These are phyloP conservation scores for Eudorina sp. DNA, from an alignment of 139 green algal species.

Conservation along the genomic window DNA sequence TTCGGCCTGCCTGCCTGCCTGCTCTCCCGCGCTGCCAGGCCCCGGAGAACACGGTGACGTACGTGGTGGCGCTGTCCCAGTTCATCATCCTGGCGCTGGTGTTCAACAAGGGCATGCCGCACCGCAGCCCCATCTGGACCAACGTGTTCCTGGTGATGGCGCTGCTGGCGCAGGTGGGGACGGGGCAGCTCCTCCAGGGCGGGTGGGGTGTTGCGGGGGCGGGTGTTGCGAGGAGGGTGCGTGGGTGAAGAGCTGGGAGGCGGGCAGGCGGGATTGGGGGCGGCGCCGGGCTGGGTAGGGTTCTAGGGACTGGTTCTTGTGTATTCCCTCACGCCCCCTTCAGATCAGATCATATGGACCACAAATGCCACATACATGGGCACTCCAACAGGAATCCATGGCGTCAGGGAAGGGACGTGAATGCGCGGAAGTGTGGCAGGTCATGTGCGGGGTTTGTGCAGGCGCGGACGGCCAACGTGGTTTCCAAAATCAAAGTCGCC, in stretches of 20 bases:
- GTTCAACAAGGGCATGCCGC: constrained; percentile 71
- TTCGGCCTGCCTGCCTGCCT: background rate
- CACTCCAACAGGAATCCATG: no score
- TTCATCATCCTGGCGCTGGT: constrained; percentile 67
- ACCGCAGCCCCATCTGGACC: constrained; percentile 63
- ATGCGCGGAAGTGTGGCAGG: no score
- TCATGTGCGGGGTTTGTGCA: background rate
- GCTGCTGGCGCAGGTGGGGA: constrained; percentile 54
- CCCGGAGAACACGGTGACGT: constrained; percentile 66
- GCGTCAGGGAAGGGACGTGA: no score
- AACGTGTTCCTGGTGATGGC: constrained; percentile 54
- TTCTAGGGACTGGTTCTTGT: no score
- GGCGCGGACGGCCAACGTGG: no score
- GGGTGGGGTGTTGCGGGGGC: no score
- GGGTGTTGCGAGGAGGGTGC: no score
- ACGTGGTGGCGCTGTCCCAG: constrained; percentile 61
- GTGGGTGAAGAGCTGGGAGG: background rate
- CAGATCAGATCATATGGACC: no score
- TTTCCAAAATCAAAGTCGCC: background rate
- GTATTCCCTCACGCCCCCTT: no score
- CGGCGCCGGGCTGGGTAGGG: background rate
- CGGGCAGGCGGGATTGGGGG: background rate
- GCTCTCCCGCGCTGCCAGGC: constrained; percentile 11
- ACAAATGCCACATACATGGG: no score
- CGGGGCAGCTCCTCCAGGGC: background rate